These are phyloP conservation scores for Trichomonascaceae sp. DNA, from an alignment of 1,139 yeast genomes.

Conservation along the genomic window DNA sequence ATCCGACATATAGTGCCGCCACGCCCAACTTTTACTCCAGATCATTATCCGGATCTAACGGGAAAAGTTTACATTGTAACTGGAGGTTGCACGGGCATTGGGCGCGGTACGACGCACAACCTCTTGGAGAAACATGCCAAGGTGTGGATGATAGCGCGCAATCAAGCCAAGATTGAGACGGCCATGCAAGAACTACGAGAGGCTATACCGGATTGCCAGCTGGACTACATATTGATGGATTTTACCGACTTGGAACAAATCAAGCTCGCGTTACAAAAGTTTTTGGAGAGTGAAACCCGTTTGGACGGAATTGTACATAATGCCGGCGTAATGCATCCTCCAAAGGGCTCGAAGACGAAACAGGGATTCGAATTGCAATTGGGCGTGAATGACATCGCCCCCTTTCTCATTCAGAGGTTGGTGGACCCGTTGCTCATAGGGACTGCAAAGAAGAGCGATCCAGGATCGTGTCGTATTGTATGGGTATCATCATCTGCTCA, in stretches of 20 bases:
- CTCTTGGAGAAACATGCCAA: conserved; percentile 16
- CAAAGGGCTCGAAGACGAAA: conserved; percentile 25
- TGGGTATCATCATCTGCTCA: conserved; percentile 35
- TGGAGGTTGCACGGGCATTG: conserved; percentile 21
- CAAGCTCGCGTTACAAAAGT: conserved; percentile 28
- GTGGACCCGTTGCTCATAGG: conserved; percentile 32
- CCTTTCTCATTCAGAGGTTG: conserved; percentile 34
- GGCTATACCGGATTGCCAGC: conserved; percentile 12
- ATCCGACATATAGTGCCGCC: too few species aligned
- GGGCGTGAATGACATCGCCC: conserved; percentile 40
- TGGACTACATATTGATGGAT: conserved; percentile 25
- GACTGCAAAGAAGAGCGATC: conserved; percentile 17
- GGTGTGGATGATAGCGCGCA: conserved; percentile 19
- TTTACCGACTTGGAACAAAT: conserved; percentile 33
- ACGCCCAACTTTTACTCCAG: conserved; percentile 23
- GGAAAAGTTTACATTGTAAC: conserved; percentile 25
- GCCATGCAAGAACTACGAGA: conserved; percentile 9
- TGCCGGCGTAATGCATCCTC: conserved; percentile 37
- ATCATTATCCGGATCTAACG: conserved; percentile 32
- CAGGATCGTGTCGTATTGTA: conserved; percentile 26
- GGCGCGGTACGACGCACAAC: conserved; percentile 13
- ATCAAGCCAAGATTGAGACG: conserved; percentile 10
- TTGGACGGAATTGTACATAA: conserved; percentile 23
- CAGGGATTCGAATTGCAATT: conserved; percentile 39
- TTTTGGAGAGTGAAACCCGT: conserved; percentile 17